Evolutionary conservation across 2,329 filamentous ascomycete species (phyloP), one percentile per base, ranked within the genome.

Genomic region (Metarhizium album): DNA sequence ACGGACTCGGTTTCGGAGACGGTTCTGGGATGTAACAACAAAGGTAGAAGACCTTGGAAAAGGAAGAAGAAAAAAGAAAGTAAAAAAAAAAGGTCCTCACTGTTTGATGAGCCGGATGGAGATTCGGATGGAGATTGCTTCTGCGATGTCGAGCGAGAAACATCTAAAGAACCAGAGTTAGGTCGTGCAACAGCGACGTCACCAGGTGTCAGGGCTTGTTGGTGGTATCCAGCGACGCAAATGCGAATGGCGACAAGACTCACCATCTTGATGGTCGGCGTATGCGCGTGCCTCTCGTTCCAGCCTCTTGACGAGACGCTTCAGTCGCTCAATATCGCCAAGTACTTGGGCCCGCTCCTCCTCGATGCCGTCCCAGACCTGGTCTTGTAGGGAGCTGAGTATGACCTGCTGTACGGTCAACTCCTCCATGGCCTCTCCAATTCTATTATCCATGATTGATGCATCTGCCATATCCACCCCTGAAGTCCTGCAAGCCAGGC

Each of bases 351-450:
- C 22, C 42, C 38, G 27, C 48, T 52, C 47, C n/a, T 66, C 53
- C 31, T 68, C 65, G 35, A 61, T 62, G 16, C 58, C 64, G 5
- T 62, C 58, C 48, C 59, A 61, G 6, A 53, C 48, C 33, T 57
- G 57, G 23, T 48, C 54, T 20, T 54, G 38, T n/a, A 77, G 64
- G 2, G 73, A 75, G 7, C 59, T 55, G 3, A 76, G 62, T 20
- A 76, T 64, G 47, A 70, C 69, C 45, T 62, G 62, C 52, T 74
- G 68, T 20, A 74, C 63, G 31, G 57, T 62, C 53, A 76, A 59
- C 50, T 75, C 72, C 46, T 73, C 69, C 18, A 55, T 55, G 20
- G 74, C 56, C 18, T 58, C 60, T 45, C 62, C 22, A 6, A 24
- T 5, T 24, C 20, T 24, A 43, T 24, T 57, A 24, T 43, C 57